Conservation (phyloP, 345 rosid species). For the Lagerstroemia speciosa region DNA sequence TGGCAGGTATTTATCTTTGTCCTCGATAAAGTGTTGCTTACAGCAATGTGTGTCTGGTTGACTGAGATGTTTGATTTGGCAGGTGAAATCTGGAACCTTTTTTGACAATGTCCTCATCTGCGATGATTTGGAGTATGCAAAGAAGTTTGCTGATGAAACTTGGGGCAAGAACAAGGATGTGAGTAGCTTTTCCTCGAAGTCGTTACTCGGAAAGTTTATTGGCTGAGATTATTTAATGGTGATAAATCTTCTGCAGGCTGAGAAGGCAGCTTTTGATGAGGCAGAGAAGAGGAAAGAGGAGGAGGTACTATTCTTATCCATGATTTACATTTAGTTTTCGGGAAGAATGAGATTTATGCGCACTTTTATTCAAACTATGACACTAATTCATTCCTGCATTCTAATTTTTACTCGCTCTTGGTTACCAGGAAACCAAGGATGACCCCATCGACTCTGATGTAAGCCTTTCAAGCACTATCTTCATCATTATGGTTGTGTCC, state of each 20-base stretch:
- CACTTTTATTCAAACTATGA: background rate
- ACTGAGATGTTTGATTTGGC: conserved; percentile 2
- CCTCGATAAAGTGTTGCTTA: background rate
- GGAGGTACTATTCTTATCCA: conserved; percentile 7
- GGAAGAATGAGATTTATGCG: too few relatives aligned
- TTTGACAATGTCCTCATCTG: conserved; percentile 48
- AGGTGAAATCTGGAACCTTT: conserved; percentile 97
- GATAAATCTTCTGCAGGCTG: conserved; percentile 9
- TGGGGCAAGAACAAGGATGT: conserved; percentile 31
- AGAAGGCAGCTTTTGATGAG: conserved; percentile 17
- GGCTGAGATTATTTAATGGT: background rate
- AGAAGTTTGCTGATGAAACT: conserved; percentile 35
- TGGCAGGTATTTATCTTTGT: conserved; percentile 66
- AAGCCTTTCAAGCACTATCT: background rate
- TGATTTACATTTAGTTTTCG: background rate
- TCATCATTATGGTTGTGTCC: background rate
- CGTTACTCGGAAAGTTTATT: background rate
- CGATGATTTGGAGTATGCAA: conserved; percentile 36
- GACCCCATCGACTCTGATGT: conserved; percentile 24
- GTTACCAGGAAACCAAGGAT: conserved; percentile 24
- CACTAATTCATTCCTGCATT: background rate
- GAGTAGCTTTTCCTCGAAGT: background rate
- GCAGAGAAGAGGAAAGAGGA: conserved; percentile 15
- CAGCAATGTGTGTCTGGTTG: background rate
- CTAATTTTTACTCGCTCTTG: background rate